Base-by-base conservation (phyloP, 73 alveolate species). In the Paramecium sonneborni region DNA sequence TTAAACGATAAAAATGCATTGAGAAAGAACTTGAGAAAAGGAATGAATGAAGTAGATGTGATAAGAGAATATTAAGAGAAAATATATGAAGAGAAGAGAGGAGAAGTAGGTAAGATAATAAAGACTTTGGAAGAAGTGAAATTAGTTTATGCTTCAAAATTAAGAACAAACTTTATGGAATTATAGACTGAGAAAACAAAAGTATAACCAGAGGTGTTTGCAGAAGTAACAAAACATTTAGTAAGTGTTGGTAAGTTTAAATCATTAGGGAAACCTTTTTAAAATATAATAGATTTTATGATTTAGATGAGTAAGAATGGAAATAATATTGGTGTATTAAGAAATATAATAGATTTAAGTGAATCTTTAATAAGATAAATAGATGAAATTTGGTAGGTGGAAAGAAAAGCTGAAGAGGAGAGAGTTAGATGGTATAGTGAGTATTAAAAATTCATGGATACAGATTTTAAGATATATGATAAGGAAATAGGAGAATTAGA, bases 21-120 rank as follows among this genome's bases (percentile, higher is more conserved):
- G 18, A 79, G 90, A 79, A 79, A 46, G 72, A 41, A 79, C 30
- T 44, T 79, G 23, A 79, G 76, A 79, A 79, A 79, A 79, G 90
- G 74, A 43, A 46, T 79, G 69, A 46, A 46, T 39, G 69, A 79
- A 24, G 74, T 79, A 1, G 90, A 79, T 43, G 90, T 79, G 2
- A 44, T 46, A 21, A 79, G 90, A 79, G 90, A 79, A 34, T 46
- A 41, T 79, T 12, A 79, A 79, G 90, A 21, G 32, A 79, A 79
- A 44, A 9, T 43, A 41, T 79, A 30, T 24, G 41, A 79, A 41
- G 21, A 43, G 14, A 79, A 79, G 35, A 79, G 90, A 43, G 74
- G 46, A 30, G 90, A 79, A 44, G 72, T 79, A 2, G 39, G 62
- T 12, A 43, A 39, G 12, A 26, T 79, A 23, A 79, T 79, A 11